Evolutionary conservation across 2,329 filamentous ascomycete genomes (phyloP).

Genomic region (Venturia effusa): DNA sequence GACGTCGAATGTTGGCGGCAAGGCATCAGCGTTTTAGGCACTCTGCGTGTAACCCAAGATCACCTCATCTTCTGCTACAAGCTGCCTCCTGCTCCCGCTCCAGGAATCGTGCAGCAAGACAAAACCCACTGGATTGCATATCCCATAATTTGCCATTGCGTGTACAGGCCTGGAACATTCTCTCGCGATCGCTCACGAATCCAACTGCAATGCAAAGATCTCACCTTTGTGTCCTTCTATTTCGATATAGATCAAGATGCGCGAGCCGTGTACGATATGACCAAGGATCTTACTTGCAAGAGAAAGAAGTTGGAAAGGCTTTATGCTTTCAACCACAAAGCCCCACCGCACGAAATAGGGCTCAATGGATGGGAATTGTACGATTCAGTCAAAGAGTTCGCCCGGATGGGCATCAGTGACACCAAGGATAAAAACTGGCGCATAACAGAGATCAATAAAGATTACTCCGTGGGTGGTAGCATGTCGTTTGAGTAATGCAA

Average conservation of each 20-base stretch:
- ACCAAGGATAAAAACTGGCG: constrained; percentile 75
- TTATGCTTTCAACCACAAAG: constrained; percentile 79
- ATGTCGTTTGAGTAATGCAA: neutral
- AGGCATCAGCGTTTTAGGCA: constrained; percentile 46
- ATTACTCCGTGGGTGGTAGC: constrained; percentile 51
- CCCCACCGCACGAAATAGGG: constrained; percentile 60
- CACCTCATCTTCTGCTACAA: constrained; percentile 54
- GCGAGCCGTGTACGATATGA: constrained; percentile 77
- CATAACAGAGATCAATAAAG: constrained; percentile 77
- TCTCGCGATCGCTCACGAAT: constrained; percentile 70
- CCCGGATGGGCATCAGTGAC: constrained; percentile 78
- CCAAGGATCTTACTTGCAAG: constrained; percentile 70
- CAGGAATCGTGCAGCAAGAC: constrained; percentile 24
- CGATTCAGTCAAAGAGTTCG: constrained; percentile 75
- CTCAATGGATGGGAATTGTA: constrained; percentile 78
- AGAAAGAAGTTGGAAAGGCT: constrained; percentile 76
- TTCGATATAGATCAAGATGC: constrained; percentile 65
- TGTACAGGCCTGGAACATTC: constrained; percentile 59
- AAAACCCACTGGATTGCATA: constrained; percentile 71
- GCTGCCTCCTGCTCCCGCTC: constrained; percentile 24
- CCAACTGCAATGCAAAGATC: constrained; percentile 82
- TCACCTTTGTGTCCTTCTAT: constrained; percentile 86
- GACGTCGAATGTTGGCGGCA: constrained; percentile 49
- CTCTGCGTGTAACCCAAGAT: constrained; percentile 51
- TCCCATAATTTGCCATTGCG: constrained; percentile 77